phyloP scores from a whole-genome alignment of 805 yeast genomes.

The Saccharomycopsis guyanensis region DNA sequence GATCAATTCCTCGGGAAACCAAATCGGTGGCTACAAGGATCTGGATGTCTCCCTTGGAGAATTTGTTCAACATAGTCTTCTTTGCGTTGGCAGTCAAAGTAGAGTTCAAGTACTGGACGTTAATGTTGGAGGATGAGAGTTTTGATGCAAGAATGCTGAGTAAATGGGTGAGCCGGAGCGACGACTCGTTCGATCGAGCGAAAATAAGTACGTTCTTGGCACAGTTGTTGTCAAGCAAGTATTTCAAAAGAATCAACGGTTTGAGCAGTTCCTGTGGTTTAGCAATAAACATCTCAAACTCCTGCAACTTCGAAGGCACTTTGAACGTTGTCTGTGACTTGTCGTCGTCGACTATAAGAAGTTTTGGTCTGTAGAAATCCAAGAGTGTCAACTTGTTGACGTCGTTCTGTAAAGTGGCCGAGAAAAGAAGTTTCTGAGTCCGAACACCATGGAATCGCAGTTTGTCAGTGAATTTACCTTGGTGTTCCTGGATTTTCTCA shows the following conservation, averaged over 20 bases:
- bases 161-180: conserved; percentile 68
- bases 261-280: conserved; percentile 36
- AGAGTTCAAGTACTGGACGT: conserved; percentile 47
- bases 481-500: conserved; percentile 33
- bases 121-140: conserved; percentile 16
- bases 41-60: conserved; percentile 44
- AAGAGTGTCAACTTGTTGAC: conserved; percentile 77
- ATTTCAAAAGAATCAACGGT: conserved; percentile 63
- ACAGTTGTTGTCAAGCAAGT: conserved; percentile 36
- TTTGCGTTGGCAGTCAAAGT: conserved; percentile 48
- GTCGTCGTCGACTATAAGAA: conserved; percentile 63
- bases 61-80: conserved; percentile 48
- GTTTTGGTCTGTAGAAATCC: conserved; percentile 60
- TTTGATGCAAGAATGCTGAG: conserved; percentile 35
- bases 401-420: conserved; percentile 92
- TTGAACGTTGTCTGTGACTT: conserved; percentile 37
- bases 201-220: conserved; percentile 47
- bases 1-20: conserved; percentile 93
- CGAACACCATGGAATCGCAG: conserved; percentile 20
- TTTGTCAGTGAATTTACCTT: conserved; percentile 27
- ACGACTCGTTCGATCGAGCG: conserved; percentile 75
- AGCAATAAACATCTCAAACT: conserved; percentile 25
- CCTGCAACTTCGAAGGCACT: conserved; percentile 36
- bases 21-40: conserved; percentile 78
- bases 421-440: conserved; percentile 66